Conservation (phyloP, 2,329 filamentous ascomycete genomes). For the Calonectria pseudoreteaudii region DNA sequence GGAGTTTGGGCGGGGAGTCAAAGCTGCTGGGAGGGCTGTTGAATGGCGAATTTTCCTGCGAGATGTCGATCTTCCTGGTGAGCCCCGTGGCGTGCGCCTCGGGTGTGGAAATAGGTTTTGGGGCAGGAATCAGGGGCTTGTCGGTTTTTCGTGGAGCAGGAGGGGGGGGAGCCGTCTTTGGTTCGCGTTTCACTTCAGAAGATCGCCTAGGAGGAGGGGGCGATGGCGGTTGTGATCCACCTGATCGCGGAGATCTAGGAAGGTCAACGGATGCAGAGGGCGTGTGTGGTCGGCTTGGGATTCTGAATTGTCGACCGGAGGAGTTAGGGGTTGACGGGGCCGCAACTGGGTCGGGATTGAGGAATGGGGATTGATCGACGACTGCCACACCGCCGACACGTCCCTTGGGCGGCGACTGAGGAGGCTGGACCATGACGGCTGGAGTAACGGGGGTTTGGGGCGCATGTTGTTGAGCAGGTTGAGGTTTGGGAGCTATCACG, state of each 20-base stretch:
- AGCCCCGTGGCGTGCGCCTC: conserved; percentile 25
- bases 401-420: conserved; percentile 73
- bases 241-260: conserved; percentile 59
- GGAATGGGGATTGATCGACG: conserved; percentile 57
- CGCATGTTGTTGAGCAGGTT: conserved; percentile 31
- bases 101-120: conserved; percentile 30
- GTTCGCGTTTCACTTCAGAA: conserved; percentile 64
- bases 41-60: conserved; percentile 78
- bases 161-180: conserved; percentile 68
- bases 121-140: conserved; percentile 63
- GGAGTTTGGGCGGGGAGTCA: conserved; percentile 63
- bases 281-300: conserved; percentile 67
- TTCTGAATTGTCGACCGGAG: conserved; percentile 61
- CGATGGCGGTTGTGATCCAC: conserved; percentile 67
- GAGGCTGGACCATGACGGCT: conserved; percentile 76
- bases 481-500: conserved; percentile 38
- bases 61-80: conserved; percentile 34
- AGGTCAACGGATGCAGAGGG: conserved; percentile 55
- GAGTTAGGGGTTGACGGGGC: conserved; percentile 55
- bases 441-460: conserved; percentile 61
- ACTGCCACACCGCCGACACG: conserved; percentile 48
- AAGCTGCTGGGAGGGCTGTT: conserved; percentile 85
- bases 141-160: conserved; percentile 80
- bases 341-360: conserved; percentile 60
- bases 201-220: conserved; percentile 74